These are phyloP conservation scores for Colletotrichum plurivorum DNA, from an alignment of 2,329 filamentous ascomycete genomes.

Conservation along the genomic window DNA sequence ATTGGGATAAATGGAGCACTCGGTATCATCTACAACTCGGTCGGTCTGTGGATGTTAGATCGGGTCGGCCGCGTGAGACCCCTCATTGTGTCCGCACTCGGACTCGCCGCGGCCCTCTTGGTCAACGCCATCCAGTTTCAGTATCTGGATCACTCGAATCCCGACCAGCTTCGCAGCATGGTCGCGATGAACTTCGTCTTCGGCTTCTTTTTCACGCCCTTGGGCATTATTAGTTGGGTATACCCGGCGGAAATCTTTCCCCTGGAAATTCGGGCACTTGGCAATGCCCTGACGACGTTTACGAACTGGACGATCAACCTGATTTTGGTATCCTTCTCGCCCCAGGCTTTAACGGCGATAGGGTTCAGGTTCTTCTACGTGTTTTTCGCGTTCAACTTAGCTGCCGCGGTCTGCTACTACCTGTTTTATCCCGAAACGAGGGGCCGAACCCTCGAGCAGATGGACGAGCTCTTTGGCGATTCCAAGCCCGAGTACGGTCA, in stretches of 20 bases:
- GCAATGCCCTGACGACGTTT: slow-evolving; percentile 48
- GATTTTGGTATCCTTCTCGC: slow-evolving; percentile 64
- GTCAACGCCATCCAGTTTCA: slow-evolving; percentile 49
- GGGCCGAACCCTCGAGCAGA: slow-evolving; percentile 50
- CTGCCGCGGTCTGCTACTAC: slow-evolving; percentile 43
- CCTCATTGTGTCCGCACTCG: slow-evolving; percentile 57
- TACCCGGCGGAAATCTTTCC: slow-evolving; percentile 58
- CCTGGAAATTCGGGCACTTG: slow-evolving; percentile 48
- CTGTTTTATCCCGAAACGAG: slow-evolving; percentile 52
- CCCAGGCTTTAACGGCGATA: slow-evolving; percentile 56
- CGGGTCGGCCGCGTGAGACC: slow-evolving; percentile 63
- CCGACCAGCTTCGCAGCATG: slow-evolving; percentile 46
- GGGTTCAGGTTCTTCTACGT: slow-evolving; percentile 61
- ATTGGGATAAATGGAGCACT: slow-evolving; percentile 65
- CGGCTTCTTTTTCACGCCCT: slow-evolving; percentile 45
- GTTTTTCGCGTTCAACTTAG: slow-evolving; percentile 46
- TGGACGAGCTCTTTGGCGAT: slow-evolving; percentile 53
- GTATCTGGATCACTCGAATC: slow-evolving; percentile 44
- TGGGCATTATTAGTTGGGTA: slow-evolving; percentile 60
- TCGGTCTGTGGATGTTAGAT: slow-evolving; percentile 62
- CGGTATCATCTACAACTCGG: slow-evolving; percentile 61
- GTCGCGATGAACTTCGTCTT: slow-evolving; percentile 54
- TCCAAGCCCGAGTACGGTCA: background rate
- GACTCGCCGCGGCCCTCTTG: slow-evolving; percentile 45
- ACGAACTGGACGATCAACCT: slow-evolving; percentile 52